Conservation (phyloP, 495 filamentous ascomycete genomes). For the Aspergillus mulundensis region DNA sequence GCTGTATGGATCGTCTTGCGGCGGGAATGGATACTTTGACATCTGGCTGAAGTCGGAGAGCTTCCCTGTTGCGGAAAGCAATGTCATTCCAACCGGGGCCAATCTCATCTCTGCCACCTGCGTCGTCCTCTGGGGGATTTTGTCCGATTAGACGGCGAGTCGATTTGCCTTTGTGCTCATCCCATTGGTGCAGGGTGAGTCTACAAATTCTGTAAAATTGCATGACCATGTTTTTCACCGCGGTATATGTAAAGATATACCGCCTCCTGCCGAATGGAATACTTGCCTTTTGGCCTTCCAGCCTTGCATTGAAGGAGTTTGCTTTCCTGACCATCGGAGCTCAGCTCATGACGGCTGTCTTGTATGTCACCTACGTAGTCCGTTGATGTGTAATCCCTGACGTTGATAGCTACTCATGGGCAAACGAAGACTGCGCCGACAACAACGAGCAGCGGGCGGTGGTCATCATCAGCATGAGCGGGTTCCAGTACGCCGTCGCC, state of each 20-base stretch:
- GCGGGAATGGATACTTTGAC: slow-evolving; percentile 15
- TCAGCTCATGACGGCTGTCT: slow-evolving; percentile 32
- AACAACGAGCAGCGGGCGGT: slow-evolving; percentile 23
- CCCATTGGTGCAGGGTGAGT: no score
- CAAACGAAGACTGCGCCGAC: slow-evolving; percentile 21
- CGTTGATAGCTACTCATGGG: slow-evolving; percentile 17
- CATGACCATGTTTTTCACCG: no score
- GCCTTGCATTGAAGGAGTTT: slow-evolving; percentile 18
- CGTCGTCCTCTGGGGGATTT: no score
- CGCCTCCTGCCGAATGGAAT: slow-evolving; percentile 30
- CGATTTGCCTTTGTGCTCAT: no score
- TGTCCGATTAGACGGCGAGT: no score
- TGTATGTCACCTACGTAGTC: slow-evolving; percentile 4
- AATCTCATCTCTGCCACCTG: no score
- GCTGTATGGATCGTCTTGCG: slow-evolving; percentile 22
- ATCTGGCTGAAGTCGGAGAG: slow-evolving; percentile 23
- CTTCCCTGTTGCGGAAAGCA: slow-evolving; percentile 20
- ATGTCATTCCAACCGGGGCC: slow-evolving; percentile 15
- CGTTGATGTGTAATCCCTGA: no score
- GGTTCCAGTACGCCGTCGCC: slow-evolving; percentile 24
- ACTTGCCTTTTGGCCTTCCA: slow-evolving; percentile 21
- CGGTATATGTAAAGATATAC: no score
- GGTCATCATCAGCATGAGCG: slow-evolving; percentile 23
- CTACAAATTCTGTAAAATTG: no score
- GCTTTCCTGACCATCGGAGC: slow-evolving; percentile 19